Base-by-base conservation (phyloP, 768 basidiomycete species). In the Tephrocybe sp. region DNA sequence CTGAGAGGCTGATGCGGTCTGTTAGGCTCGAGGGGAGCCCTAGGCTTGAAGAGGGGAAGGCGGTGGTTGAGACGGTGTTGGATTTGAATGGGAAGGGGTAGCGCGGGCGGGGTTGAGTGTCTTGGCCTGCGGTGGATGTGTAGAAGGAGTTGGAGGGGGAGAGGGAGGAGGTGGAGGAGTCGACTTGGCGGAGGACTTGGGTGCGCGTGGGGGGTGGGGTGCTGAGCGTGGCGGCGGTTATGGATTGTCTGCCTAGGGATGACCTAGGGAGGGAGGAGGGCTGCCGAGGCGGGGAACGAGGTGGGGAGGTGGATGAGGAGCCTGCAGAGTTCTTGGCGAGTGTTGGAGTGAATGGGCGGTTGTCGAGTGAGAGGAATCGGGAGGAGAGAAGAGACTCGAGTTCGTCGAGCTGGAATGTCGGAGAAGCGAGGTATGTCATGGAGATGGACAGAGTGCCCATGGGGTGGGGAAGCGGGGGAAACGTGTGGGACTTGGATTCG, bases 301-400 rank as follows among this genome's bases (percentile, higher is more conserved):
- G 59, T 2, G 65, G 56, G 11, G 51, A 48, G 12, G 47, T 18
- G 24, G 55, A 48, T 9, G 56, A 46, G 1, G 60, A 56, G 1
- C 57, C 57, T 12, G 64, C 53, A 8, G 79, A 82, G 59, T 84
- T 79, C 75, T 81, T 83, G 26, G 75, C 72, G 9, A 90, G 71
- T 0, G 89, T 91, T 0, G 88, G 89, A 0, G 85, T 80, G 60
- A 90, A 91, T 25, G 72, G 73, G 15, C 78, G 83, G 57, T 82
- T 79, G 57, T 88, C 86, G 47, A 82, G 73, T 1, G 84, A 84
- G 21, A 87, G 72, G 60, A 92, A 88, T 12, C 82, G 73, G 3
- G 84, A 86, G 2, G 87, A 89, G 4, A 92, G 71, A 1, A 90
- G 68, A 1, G 86, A 84, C 66, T 92, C 90, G 26, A 85, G 74